Base-by-base conservation (phyloP, 108 stramenopile genomes). In the Discostella stelligeroides region DNA sequence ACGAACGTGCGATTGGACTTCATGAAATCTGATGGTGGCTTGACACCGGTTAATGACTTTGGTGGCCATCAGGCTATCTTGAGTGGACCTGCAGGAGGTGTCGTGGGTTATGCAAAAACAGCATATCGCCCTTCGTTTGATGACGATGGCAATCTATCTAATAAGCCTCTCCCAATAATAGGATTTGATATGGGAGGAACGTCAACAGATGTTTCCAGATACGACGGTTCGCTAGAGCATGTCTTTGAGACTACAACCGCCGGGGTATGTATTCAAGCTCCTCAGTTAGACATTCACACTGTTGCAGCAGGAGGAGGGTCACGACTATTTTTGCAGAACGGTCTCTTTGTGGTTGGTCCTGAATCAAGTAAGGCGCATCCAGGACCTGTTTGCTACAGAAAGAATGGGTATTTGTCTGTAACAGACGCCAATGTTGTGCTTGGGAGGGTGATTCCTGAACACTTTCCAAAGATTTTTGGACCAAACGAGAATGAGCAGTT, bases 141-240 rank as follows among this genome's bases (percentile, higher is more conserved):
- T 40, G 63, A 46, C 6, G 76, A 65, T n/a, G 79, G 55, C 43
- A 76, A 54, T 24, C 68, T 77, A 12, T 27, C 25, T 53, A 72
- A 63, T 0, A 67, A 76, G 28, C 67, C 75, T 8, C 66, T 81
- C 45, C 90, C 98, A n/a, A 91, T 96, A 40, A 98, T 99, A 64
- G 99, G 99, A 43, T 98, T 98, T 73, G 99, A 99, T 75, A 98
- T 98, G 98, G 99, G 99, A 47, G 99, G 99, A 2, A 99, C 99
- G 0, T 88, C 85, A 39, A 99, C 97, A 2, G 98, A 98, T 76
- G 97, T 97, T 10, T 88, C 90, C 0, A 83, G 95, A 37, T 95
- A 91, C 58, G 97, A 85, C 41, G 98, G 97, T 1, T 55, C 61
- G 40, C 90, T 82, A 59, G 97, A 98, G 63, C 96, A 91, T 42